Base-by-base conservation (phyloP, 768 basidiomycete species). In the Chiua virens region DNA sequence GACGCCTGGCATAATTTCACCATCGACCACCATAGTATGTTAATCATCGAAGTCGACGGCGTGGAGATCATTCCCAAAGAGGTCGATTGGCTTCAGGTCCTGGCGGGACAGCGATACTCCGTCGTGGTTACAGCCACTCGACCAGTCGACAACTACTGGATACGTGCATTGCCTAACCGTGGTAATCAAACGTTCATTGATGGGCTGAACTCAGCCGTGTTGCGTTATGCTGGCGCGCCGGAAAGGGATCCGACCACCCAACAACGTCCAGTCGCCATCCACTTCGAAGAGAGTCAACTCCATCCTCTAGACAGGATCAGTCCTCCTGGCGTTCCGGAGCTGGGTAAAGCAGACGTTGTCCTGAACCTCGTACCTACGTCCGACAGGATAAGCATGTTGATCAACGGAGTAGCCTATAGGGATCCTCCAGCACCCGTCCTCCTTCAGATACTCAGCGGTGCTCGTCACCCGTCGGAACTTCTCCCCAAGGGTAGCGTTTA, bases 391-490 rank as follows among this genome's bases (percentile, higher is more conserved):
- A 27, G 39, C 8, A 66, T 68, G 49, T 53, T 23, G 21, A 15
- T 73, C 38, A 78, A 78, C 47, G 63, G 59, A 17, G 54, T 56
- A 41, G 57, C 64, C 27, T 81, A 68, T 58, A 42, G 57, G 3
- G 60, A 72, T 2, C 81, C 82, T 0, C 68, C 71, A 0, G 66
- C 75, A 1, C 82, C 83, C 0, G 75, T 82, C 13, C 72, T 85
- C 11, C 73, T 83, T 15, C 83, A 85, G 55, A 79, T 84, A 35
- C 59, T 85, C 32, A 82, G 78, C 44, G 83, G 83, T 0, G 76
- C 76, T 6, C 66, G 65, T 30, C 68, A 71, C 17, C 73, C 82
- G 0, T 59, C 70, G 18, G 71, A 79, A 1, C 68, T 86, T 17
- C 65, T 84, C 25, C 84, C 82, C 0, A 18, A 49, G 0, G 82